Conservation (phyloP, 83 land plant genomes). For the Larix sibirica region DNA sequence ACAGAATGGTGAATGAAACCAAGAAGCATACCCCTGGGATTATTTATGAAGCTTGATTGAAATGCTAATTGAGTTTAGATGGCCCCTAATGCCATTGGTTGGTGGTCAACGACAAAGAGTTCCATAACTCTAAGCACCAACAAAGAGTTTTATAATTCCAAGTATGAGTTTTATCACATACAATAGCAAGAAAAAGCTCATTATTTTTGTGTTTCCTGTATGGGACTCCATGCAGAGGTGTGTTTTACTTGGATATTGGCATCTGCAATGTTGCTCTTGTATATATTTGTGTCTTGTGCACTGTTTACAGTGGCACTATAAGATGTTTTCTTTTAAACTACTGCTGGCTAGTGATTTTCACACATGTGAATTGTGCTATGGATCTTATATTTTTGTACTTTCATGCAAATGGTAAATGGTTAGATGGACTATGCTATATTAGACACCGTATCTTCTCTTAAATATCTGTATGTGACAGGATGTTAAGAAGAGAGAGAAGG, state of each 20-base stretch:
- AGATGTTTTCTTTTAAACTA: not conserved
- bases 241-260: not conserved
- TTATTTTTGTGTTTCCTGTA: not conserved
- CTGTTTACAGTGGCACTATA: not conserved
- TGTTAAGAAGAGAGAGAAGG: slow-evolving; percentile 28
- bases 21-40: not conserved
- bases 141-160: not conserved
- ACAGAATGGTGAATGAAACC: not conserved
- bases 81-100: not conserved
- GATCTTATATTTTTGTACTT: not conserved
- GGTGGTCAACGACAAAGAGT: not conserved
- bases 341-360: not conserved
- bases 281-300: not conserved
- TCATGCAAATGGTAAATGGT: not conserved
- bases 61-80: not conserved
- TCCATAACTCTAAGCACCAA: not conserved
- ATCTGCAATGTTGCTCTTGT: not conserved
- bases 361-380: not conserved
- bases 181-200: not conserved
- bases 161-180: not conserved
- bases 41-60: not conserved
- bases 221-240: not conserved
- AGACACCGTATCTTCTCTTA: not conserved
- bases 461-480: slow-evolving; percentile 22
- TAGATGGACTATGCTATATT: not conserved